Conservation (phyloP, 768 basidiomycete genomes). For the Crassisporium funariophilum region DNA sequence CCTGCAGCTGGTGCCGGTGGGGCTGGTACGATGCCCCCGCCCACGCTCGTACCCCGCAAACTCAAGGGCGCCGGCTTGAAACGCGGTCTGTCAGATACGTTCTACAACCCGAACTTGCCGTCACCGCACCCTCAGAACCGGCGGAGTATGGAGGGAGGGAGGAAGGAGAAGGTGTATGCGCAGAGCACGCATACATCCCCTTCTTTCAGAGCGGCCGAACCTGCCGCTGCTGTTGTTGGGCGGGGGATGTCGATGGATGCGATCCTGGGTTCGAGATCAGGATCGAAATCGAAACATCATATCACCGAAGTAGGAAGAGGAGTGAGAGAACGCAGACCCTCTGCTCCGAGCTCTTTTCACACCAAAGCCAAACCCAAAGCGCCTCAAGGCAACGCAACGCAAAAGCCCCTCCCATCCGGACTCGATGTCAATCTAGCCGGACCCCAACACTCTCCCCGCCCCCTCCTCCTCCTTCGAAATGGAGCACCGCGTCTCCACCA, state of each 20-base stretch:
- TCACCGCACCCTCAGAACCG: conserved; percentile 2
- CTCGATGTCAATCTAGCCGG: too few relatives aligned
- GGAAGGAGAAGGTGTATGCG: neutral
- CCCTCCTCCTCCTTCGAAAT: too few relatives aligned
- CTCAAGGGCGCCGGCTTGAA: neutral
- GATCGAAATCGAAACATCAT: too few relatives aligned
- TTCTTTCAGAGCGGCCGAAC: neutral
- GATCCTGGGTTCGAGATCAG: too few relatives aligned
- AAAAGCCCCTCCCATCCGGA: neutral
- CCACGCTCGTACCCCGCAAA: neutral
- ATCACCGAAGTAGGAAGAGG: neutral
- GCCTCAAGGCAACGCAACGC: neutral
- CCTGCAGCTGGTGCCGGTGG: neutral
- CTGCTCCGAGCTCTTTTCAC: conserved; percentile 24
- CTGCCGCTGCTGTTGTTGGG: neutral
- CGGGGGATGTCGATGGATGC: too few relatives aligned
- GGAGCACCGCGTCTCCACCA: too few relatives aligned
- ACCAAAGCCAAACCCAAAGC: neutral
- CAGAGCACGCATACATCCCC: neutral
- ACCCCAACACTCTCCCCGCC: too few relatives aligned
- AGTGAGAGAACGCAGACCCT: conserved; percentile 20
- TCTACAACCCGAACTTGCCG: conserved; percentile 15
- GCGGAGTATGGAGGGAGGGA: neutral
- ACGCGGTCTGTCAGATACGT: conserved; percentile 12
- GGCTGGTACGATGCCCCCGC: neutral